phyloP scores from a whole-genome alignment of 129 eudicot genomes.

The Sambucus nigra region DNA sequence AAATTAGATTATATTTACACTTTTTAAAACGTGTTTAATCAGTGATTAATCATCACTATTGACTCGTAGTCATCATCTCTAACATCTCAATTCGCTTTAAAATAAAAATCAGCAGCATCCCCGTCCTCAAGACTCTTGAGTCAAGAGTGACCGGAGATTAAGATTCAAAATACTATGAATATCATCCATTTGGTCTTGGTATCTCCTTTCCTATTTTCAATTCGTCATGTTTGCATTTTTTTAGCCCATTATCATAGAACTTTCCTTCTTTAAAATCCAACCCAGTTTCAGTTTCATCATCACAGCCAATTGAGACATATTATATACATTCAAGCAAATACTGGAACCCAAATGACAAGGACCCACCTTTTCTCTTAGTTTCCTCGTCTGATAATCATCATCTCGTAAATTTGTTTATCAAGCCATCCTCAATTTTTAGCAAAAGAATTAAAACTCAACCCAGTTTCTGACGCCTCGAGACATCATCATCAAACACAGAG shows the following conservation, averaged over 20 bases:
- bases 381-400: too few species aligned
- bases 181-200: too few species aligned
- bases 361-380: conserved; percentile 3
- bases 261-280: conserved; percentile 2
- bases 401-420: too few species aligned
- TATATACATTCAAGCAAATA: neutral
- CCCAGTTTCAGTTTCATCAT: neutral
- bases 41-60: conserved; percentile 19
- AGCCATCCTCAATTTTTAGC: conserved; percentile 9
- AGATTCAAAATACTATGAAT: conserved; percentile 28
- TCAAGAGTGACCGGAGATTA: conserved; percentile 22
- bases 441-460: conserved; percentile 26
- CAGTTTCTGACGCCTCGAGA: conserved; percentile 44
- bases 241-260: conserved; percentile 2
- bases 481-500: conserved; percentile 61
- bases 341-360: conserved; percentile 4
- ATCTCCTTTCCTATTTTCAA: conserved; percentile 24
- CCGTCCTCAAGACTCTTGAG: too few species aligned
- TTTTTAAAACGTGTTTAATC: neutral
- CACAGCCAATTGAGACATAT: conserved; percentile 12
- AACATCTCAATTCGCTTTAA: too few species aligned
- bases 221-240: conserved; percentile 12
- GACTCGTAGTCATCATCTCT: too few species aligned
- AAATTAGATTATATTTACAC: conserved; percentile 2
- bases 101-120: conserved; percentile 18